A percentile compares a stretch with the other conserved stretches of the same genome.
These are phyloP conservation scores for Blastomyces gilchristii DNA, from an alignment of 2,329 filamentous ascomycete genomes.

Conservation along the genomic window DNA sequence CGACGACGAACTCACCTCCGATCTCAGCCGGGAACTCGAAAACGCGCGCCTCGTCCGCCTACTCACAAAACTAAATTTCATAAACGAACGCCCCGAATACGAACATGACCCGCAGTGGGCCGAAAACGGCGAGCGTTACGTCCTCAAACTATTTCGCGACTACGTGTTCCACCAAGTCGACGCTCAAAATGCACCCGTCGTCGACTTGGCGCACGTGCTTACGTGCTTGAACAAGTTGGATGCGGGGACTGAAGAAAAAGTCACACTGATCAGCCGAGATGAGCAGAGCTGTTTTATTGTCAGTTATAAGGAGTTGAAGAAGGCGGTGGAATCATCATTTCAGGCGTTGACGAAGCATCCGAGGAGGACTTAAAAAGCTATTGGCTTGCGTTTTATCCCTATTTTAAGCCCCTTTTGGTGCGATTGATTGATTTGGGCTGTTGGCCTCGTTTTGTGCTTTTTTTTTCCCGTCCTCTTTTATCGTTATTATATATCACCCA, in stretches of 20 bases:
- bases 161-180: constrained; percentile 97
- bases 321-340: constrained; percentile 51
- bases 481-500: neutral
- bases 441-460: neutral
- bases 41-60: constrained; percentile 77
- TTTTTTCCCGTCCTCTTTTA: neutral
- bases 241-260: constrained; percentile 74
- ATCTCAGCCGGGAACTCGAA: constrained; percentile 72
- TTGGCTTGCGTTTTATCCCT: neutral
- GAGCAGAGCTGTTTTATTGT: constrained; percentile 82
- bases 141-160: constrained; percentile 88
- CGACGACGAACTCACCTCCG: constrained; percentile 61
- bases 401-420: neutral
- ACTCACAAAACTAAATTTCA: constrained; percentile 69
- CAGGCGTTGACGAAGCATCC: constrained; percentile 44
- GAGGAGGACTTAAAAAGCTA: constrained; percentile 19
- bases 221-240: constrained; percentile 85
- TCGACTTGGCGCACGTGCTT: constrained; percentile 81
- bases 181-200: constrained; percentile 65
- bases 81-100: constrained; percentile 84
- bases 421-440: neutral
- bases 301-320: constrained; percentile 78
- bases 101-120: constrained; percentile 72
- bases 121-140: constrained; percentile 84
- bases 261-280: constrained; percentile 78